These are phyloP conservation scores for Jaminaea rosea DNA, from an alignment of 1,284 basidiomycete species.

Conservation along the genomic window DNA sequence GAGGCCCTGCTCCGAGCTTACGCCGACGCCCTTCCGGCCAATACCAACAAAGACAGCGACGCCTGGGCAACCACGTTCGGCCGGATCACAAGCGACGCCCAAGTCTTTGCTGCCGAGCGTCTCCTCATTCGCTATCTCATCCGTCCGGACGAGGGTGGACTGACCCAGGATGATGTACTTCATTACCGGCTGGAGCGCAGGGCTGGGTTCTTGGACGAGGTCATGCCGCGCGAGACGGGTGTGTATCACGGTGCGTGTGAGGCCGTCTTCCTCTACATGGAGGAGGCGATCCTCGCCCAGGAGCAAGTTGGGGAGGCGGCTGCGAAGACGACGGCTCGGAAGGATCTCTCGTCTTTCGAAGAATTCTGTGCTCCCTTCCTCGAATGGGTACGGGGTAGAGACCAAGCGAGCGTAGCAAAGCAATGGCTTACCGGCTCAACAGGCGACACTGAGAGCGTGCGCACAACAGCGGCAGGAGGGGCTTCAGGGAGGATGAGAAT, in stretches of 20 bases:
- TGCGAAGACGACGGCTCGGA: no score
- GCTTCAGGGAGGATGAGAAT: background rate
- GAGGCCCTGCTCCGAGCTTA: slow-evolving; percentile 15
- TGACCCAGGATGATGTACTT: slow-evolving; percentile 6
- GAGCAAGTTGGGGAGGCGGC: no score
- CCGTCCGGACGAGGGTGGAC: slow-evolving; percentile 1
- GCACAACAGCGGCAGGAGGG: slow-evolving; percentile 23
- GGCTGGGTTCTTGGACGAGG: slow-evolving; percentile 6
- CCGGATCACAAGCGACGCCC: slow-evolving; percentile 14
- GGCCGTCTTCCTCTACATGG: slow-evolving; percentile 14
- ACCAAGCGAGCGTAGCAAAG: no score
- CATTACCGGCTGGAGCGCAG: slow-evolving; percentile 20
- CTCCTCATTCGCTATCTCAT: slow-evolving; percentile 11
- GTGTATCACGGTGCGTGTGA: slow-evolving; percentile 12
- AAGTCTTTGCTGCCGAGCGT: slow-evolving; percentile 22
- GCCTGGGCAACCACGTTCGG: slow-evolving; percentile 9
- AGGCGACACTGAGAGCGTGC: no score
- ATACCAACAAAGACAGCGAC: background rate
- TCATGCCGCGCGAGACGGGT: slow-evolving; percentile 6
- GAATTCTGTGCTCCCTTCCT: no score
- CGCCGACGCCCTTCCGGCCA: slow-evolving; percentile 1
- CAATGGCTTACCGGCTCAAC: no score
- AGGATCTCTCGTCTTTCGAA: no score
- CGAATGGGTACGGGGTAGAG: no score
- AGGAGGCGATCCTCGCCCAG: no score